Conservation (phyloP, 768 basidiomycete genomes). For the Leccinellum rugosiceps region DNA sequence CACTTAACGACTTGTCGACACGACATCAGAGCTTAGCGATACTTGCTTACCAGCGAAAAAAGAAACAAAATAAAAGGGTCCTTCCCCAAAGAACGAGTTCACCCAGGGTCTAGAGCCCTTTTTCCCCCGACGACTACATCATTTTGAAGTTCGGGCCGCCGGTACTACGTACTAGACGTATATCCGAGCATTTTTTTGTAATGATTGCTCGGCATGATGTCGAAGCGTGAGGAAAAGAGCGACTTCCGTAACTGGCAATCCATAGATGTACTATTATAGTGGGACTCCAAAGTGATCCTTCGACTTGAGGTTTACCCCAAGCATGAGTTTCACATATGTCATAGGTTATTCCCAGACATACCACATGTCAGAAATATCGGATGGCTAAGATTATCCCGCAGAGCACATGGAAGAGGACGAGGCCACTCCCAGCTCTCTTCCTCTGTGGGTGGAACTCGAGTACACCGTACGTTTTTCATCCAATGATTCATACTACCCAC, state of each 20-base stretch:
- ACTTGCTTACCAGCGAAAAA: background rate
- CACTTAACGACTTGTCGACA: background rate
- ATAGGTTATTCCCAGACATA: conserved; percentile 43
- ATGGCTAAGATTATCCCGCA: conserved; percentile 23
- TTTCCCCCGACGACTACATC: background rate
- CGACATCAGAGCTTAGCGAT: background rate
- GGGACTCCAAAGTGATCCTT: background rate
- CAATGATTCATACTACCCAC: background rate
- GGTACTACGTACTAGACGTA: background rate
- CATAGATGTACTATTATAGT: no score
- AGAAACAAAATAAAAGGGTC: background rate
- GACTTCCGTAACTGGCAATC: background rate
- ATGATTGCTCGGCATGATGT: background rate
- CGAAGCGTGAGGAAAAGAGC: background rate
- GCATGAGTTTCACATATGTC: conserved; percentile 51
- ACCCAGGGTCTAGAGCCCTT: background rate
- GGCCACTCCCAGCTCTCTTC: conserved; percentile 60
- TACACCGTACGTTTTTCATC: conserved; percentile 57
- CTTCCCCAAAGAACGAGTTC: background rate
- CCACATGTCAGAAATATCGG: background rate
- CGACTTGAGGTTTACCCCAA: background rate
- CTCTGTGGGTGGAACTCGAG: conserved; percentile 92
- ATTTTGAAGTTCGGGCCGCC: background rate
- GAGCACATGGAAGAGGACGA: conserved; percentile 98
- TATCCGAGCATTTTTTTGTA: no score